Percentiles rank a stretch among this genome's conserved stretches.
Conservation (phyloP, 208 protist genomes). For the Leishmania martiniquensis region DNA sequence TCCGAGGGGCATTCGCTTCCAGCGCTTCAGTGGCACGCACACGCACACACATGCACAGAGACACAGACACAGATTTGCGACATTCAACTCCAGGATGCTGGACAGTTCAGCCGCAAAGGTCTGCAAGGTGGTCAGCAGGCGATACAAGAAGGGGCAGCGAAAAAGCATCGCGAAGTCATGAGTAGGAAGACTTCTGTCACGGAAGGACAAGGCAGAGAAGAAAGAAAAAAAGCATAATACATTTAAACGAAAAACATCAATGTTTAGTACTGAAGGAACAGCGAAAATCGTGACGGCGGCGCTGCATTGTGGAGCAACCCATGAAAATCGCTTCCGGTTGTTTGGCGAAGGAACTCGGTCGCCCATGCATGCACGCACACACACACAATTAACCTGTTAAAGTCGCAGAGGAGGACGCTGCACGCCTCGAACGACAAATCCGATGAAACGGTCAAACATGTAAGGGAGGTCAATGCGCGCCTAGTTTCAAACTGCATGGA, state of each 20-base stretch:
- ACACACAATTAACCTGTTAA: neutral
- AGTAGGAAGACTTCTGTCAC: neutral
- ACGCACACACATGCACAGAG: neutral
- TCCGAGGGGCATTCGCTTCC: neutral
- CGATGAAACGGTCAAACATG: neutral
- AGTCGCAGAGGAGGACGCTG: neutral
- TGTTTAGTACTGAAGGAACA: neutral
- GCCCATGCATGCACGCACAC: neutral
- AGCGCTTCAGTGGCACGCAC: neutral
- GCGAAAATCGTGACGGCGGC: neutral
- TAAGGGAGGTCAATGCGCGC: neutral
- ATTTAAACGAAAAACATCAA: conserved; percentile 8
- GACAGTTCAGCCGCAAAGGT: neutral
- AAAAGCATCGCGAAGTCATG: neutral
- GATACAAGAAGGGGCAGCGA: neutral
- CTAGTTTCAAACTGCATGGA: neutral
- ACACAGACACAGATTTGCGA: neutral
- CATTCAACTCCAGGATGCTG: neutral
- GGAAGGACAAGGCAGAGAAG: neutral
- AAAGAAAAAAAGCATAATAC: neutral
- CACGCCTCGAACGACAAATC: neutral
- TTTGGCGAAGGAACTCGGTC: neutral
- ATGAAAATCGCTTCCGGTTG: neutral
- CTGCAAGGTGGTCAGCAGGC: neutral
- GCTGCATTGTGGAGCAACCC: neutral